Evolutionary conservation across 768 basidiomycete genomes (phyloP).

Genomic region (Psilocybe azurescens): DNA sequence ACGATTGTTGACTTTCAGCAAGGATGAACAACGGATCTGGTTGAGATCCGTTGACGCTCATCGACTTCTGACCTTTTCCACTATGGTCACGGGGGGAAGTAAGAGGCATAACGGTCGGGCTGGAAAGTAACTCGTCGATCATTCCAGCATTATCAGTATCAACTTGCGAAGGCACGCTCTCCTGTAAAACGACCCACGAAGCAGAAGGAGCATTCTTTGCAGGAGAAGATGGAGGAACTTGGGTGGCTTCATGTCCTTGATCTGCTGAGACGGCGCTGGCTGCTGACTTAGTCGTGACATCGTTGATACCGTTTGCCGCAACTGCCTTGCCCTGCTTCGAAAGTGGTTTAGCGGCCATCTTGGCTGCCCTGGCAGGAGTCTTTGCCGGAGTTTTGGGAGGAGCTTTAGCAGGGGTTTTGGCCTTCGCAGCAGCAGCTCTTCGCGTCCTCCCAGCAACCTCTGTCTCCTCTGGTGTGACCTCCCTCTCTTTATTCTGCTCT

Average conservation of each 20-base stretch:
- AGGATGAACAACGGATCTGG: slow-evolving; percentile 52
- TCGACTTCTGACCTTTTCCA: slow-evolving; percentile 8
- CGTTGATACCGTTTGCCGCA: not conserved
- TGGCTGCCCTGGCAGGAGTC: slow-evolving; percentile 6
- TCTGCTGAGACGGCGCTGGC: not conserved
- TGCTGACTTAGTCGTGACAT: not conserved
- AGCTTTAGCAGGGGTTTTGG: slow-evolving; percentile 13
- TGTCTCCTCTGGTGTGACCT: slow-evolving; percentile 2
- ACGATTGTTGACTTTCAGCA: slow-evolving; percentile 55
- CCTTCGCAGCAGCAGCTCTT: slow-evolving; percentile 15
- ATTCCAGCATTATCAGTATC: slow-evolving; percentile 26
- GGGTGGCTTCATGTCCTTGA: not conserved
- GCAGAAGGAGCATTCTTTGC: slow-evolving; percentile 4
- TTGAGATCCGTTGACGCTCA: slow-evolving; percentile 11
- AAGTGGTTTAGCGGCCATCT: slow-evolving; percentile 12
- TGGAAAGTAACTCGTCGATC: slow-evolving; percentile 36
- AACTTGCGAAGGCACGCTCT: slow-evolving; percentile 16
- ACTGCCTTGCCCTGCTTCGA: slow-evolving; percentile 11
- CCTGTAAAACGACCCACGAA: slow-evolving; percentile 24
- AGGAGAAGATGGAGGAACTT: not conserved
- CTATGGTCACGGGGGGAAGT: slow-evolving; percentile 2
- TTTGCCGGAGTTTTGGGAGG: slow-evolving; percentile 10
- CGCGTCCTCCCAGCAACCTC: slow-evolving; percentile 1
- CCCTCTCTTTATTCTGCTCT: slow-evolving; percentile 14
- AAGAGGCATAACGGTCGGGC: slow-evolving; percentile 17